Percentiles rank a stretch among this genome's conserved stretches.
These are phyloP conservation scores for Coelastrella sp. DNA, from an alignment of 139 green algal genomes.

Conservation along the genomic window DNA sequence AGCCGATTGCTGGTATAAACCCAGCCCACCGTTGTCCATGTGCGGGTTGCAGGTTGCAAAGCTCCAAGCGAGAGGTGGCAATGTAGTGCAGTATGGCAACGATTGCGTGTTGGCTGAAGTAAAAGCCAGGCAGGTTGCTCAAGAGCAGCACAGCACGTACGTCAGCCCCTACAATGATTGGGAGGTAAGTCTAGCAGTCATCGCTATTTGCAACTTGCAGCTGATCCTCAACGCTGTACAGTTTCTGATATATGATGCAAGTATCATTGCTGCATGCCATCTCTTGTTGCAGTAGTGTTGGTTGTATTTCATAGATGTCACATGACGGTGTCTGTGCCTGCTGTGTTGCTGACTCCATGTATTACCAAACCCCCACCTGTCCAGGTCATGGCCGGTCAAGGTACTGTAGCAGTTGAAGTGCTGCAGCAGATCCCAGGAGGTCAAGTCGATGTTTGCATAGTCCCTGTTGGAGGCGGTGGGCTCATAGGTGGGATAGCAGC, in stretches of 20 bases:
- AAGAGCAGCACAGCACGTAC: conserved; percentile 46
- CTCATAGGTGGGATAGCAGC: conserved; percentile 69
- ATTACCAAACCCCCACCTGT: too few relatives aligned
- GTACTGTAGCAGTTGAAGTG: conserved; percentile 71
- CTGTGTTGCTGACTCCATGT: too few relatives aligned
- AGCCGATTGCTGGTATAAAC: not conserved
- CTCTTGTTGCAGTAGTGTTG: too few relatives aligned
- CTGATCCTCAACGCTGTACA: too few relatives aligned
- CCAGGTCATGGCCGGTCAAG: conserved; percentile 61
- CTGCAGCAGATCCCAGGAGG: conserved; percentile 54
- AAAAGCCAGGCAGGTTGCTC: conserved; percentile 54
- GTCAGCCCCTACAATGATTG: conserved; percentile 75
- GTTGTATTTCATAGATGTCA: too few relatives aligned
- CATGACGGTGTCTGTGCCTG: too few relatives aligned
- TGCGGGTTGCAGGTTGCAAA: conserved; percentile 41
- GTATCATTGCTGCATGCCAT: too few relatives aligned
- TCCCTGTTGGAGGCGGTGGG: conserved; percentile 79
- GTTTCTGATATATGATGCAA: too few relatives aligned
- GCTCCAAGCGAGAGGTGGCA: conserved; percentile 49
- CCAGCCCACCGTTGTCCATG: not conserved
- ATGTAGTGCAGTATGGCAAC: conserved; percentile 47
- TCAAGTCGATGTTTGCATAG: conserved; percentile 57
- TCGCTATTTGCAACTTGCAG: too few relatives aligned
- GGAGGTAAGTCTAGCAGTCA: conserved; percentile 30
- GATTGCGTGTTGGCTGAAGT: conserved; percentile 67